Base-by-base conservation (phyloP, 192 early-diverging fungal genomes). In the Linnemannia hyalina region DNA sequence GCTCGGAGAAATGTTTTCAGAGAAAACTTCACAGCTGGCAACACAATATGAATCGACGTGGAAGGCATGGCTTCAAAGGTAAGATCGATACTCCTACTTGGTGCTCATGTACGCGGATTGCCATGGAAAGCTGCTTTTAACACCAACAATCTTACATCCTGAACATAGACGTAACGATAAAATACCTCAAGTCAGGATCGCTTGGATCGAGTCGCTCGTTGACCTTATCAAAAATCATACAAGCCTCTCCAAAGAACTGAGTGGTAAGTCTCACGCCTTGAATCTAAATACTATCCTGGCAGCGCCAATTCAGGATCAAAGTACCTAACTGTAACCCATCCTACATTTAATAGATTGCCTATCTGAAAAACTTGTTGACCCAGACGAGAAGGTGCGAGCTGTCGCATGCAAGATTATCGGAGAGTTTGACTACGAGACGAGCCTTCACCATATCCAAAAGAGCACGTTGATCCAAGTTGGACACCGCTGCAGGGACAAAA, bases 361-460 rank as follows among this genome's bases (percentile, higher is more conserved):
- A 38, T 44, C 40, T 22, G 63, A 83, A 47, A 97, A 96, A 84
- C 80, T 97, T 68, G 84, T 92, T 11, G 98, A 99, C 85, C 95
- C 97, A 1, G 98, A 99, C 76, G 97, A 99, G 41, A 96, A 96
- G 77, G 97, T 99, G 23, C 94, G 98, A 18, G 81, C 92, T 49
- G 92, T 93, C 6, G 92, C 92, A 2, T 94, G 97, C 78, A 93
- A 92, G 80, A 82, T 93, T 13, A 85, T 99, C 23, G 92, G 92
- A 9, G 80, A 91, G 70, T 81, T 98, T 49, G 95, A 97, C 74
- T 90, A 90, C 75, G 90, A 92, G 10, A 87, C 90, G 22, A 88
- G 91, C 7, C 83, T 89, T 4, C 91, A 93, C 69, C 84, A 92
- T 20, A 85, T 94, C 3, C 91, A 93, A 36, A 92, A 94, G 60